These are phyloP conservation scores for Dalbergia cochinchinensis DNA, from an alignment of 306 rosid species.

Conservation along the genomic window DNA sequence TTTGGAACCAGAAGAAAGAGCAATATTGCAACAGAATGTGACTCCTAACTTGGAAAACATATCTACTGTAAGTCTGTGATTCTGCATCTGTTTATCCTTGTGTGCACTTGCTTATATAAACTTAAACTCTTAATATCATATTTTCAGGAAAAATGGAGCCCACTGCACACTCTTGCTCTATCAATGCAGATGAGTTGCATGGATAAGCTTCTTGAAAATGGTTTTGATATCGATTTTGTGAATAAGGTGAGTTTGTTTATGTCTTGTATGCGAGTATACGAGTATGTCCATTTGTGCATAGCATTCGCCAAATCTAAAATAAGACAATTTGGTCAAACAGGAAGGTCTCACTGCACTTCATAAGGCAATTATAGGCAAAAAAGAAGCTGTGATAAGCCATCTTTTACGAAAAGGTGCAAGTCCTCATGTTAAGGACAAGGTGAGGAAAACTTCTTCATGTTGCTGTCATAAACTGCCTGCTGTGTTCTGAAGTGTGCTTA, in stretches of 20 bases:
- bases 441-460: slow-evolving; percentile 45
- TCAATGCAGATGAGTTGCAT: slow-evolving; percentile 71
- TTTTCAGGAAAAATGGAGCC: slow-evolving; percentile 83
- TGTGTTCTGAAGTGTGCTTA: slow-evolving; percentile 28
- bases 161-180: slow-evolving; percentile 75
- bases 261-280: background rate
- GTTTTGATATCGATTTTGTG: slow-evolving; percentile 62
- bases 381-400: slow-evolving; percentile 86
- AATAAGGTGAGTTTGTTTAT: slow-evolving; percentile 58
- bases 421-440: slow-evolving; percentile 86
- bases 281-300: slow-evolving; percentile 14
- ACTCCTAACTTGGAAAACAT: slow-evolving; percentile 70
- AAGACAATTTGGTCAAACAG: slow-evolving; percentile 61
- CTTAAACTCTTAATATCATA: slow-evolving; percentile 22
- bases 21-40: slow-evolving; percentile 69
- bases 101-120: slow-evolving; percentile 28
- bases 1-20: slow-evolving; percentile 83
- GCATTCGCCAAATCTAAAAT: slow-evolving; percentile 32
- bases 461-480: slow-evolving; percentile 23
- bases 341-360: slow-evolving; percentile 95
- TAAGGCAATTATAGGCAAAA: slow-evolving; percentile 80
- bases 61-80: slow-evolving; percentile 68
- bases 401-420: slow-evolving; percentile 93
- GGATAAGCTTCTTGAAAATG: slow-evolving; percentile 84
- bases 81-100: slow-evolving; percentile 31